phyloP scores from a whole-genome alignment of 2,329 filamentous ascomycete genomes.

The Colletotrichum orchidophilum region DNA sequence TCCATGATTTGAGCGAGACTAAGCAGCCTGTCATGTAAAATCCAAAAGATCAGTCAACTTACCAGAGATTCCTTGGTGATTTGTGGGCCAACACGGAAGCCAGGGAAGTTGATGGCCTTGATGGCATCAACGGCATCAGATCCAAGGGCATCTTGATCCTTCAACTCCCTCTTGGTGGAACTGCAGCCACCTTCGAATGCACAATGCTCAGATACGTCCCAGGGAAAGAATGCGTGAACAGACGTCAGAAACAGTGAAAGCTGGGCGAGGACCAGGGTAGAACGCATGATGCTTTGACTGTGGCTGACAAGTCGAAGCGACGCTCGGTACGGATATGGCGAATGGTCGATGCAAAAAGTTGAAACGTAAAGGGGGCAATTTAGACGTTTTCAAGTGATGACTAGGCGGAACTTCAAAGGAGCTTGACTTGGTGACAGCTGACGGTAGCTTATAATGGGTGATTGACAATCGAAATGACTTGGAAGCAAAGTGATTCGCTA shows the following conservation, averaged over 20 bases:
- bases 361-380: background rate
- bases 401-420: background rate
- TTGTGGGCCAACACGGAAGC: constrained; percentile 43
- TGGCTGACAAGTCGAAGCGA: background rate
- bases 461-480: background rate
- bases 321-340: background rate
- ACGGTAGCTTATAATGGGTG: background rate
- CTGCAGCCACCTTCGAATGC: constrained; percentile 41
- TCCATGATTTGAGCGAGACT: background rate
- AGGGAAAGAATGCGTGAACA: constrained; percentile 59
- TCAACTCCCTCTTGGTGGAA: constrained; percentile 34
- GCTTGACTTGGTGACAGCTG: background rate
- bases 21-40: background rate
- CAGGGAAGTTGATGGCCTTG: constrained; percentile 41
- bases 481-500: background rate
- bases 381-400: background rate
- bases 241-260: constrained; percentile 58
- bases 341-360: background rate
- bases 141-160: constrained; percentile 17
- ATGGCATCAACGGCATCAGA: constrained; percentile 16
- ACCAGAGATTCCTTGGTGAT: background rate
- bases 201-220: constrained; percentile 43
- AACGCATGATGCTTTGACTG: constrained; percentile 50
- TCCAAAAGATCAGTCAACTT: background rate
- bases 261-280: constrained; percentile 49